Base-by-base conservation (phyloP, 2,329 filamentous ascomycete species). In the Exserohilum rostratum region DNA sequence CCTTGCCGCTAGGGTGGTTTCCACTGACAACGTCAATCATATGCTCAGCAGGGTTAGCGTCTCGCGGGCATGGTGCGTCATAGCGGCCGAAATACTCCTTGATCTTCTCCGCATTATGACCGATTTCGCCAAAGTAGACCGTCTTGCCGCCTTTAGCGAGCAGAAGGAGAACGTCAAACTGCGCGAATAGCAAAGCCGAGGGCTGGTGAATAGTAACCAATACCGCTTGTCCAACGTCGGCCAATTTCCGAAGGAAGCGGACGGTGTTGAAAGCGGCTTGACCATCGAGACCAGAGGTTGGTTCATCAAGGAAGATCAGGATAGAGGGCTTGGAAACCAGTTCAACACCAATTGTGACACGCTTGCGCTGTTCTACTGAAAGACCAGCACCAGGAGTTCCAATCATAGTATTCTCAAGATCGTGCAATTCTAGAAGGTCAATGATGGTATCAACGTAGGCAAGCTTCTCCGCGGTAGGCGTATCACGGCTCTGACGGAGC, bases 131-230 rank as follows among this genome's bases (percentile, higher is more conserved):
- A 69, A 93, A 91, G 77, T 95, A 95, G 20, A 93, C 88, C n/a
- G 87, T 89, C 45, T 87, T 83, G 11, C 90, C 91, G 39, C 90
- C 90, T 35, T 83, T 83, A 71, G 91, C 85, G 2, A 95, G 81
- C 2, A 95, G 80, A 2, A 95, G 79, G 2, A 96, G 81, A 6
- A 89, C 84, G 70, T 95, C 91, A 62, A 95, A 96, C 72, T 91
- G 87, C 68, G 91, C 88, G 63, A 96, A 93, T 0, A 95, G 80
- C 0, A 88, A 85, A 15, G 90, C 88, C 50, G 90, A 91, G 1
- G 91, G 91, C 69, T 96, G 91, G 70, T 96, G 91, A 57, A 96
- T 95, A 1, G 90, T 95, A 76, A 90, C 92, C 1, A 95, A 82
- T 59, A 96, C 89, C 7, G 90, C 90, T 71, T 95, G 91, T 2